Evolutionary conservation across 2,329 filamentous ascomycete genomes (phyloP).

Genomic region (Stromatinia cepivora): DNA sequence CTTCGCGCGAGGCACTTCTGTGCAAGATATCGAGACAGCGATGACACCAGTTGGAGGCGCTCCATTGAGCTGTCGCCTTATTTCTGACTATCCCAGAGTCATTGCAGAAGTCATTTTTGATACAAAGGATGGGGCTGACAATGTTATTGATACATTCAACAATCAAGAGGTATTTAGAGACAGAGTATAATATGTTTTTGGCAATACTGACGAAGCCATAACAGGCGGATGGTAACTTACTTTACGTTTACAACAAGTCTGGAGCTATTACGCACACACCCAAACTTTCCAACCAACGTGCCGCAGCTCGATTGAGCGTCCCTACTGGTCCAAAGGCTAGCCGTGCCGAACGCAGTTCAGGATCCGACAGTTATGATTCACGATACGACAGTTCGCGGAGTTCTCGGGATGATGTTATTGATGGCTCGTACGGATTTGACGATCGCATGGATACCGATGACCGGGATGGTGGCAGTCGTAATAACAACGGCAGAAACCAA

Average conservation of each 20-base stretch:
- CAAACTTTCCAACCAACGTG: slow-evolving; percentile 1
- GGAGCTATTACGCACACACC: slow-evolving; percentile 37
- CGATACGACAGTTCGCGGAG: slow-evolving; percentile 30
- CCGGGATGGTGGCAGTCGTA: slow-evolving; percentile 25
- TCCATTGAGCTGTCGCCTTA: slow-evolving; percentile 64
- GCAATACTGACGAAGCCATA: slow-evolving; percentile 8
- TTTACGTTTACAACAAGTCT: slow-evolving; percentile 71
- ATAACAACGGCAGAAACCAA: slow-evolving; percentile 22
- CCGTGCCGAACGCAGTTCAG: slow-evolving; percentile 29
- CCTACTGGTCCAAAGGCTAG: slow-evolving; percentile 40
- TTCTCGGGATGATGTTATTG: slow-evolving; percentile 37
- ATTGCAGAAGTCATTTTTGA: slow-evolving; percentile 77
- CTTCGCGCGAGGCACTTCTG: slow-evolving; percentile 78
- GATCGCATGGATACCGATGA: slow-evolving; percentile 42
- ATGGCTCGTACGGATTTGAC: slow-evolving; percentile 42
- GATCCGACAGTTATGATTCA: slow-evolving; percentile 33
- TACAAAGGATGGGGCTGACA: slow-evolving; percentile 70
- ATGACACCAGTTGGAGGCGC: slow-evolving; percentile 74
- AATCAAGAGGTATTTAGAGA: slow-evolving; percentile 65
- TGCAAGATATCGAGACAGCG: slow-evolving; percentile 79
- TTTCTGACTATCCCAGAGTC: slow-evolving; percentile 68
- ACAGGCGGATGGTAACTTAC: slow-evolving; percentile 71
- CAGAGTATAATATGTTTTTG: not conserved
- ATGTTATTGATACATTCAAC: slow-evolving; percentile 74
- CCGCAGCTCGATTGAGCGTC: slow-evolving; percentile 21